A percentile compares a stretch with the other conserved stretches of the same genome.
Evolutionary conservation across 1,139 yeast genomes (phyloP).

Genomic region (Taphrina betulina): DNA sequence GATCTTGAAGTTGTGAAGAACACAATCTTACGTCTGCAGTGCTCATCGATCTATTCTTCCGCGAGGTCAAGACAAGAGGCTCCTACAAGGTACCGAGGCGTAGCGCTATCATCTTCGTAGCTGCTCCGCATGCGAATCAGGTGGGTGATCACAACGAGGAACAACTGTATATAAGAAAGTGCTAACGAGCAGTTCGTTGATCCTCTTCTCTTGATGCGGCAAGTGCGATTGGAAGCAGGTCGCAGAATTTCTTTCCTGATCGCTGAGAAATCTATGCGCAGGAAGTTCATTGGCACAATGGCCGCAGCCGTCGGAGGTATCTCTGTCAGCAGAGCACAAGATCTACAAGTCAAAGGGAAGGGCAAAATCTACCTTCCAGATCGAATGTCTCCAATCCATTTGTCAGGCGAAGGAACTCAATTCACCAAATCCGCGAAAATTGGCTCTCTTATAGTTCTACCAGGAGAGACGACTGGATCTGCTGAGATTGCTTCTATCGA

Average conservation of each 20-base stretch:
- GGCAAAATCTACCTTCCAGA: slow-evolving; percentile 62
- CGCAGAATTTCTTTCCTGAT: slow-evolving; percentile 80
- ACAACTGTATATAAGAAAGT: too few species aligned
- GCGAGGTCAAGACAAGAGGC: slow-evolving; percentile 88
- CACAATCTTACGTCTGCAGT: slow-evolving; percentile 35
- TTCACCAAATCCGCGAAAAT: slow-evolving; percentile 65
- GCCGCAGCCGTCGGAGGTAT: slow-evolving; percentile 65
- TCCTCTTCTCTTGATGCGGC: slow-evolving; percentile 80
- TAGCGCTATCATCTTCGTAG: slow-evolving; percentile 91
- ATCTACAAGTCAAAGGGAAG: slow-evolving; percentile 60
- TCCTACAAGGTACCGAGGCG: slow-evolving; percentile 78
- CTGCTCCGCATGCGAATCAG: slow-evolving; percentile 97
- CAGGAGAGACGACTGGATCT: slow-evolving; percentile 69
- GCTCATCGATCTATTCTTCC: slow-evolving; percentile 64
- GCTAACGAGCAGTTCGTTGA: slow-evolving; percentile 63
- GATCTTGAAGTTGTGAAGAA: background rate
- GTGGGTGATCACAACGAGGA: too few species aligned
- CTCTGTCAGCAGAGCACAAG: slow-evolving; percentile 91
- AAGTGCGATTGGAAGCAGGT: slow-evolving; percentile 67
- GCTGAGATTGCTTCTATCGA: slow-evolving; percentile 66
- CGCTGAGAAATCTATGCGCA: slow-evolving; percentile 76
- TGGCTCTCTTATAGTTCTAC: slow-evolving; percentile 73
- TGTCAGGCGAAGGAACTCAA: slow-evolving; percentile 66
- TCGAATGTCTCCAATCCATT: slow-evolving; percentile 48
- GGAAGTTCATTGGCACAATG: slow-evolving; percentile 68